These are phyloP conservation scores for Euphrasia arctica DNA, from an alignment of 305 asterid genomes.

Conservation along the genomic window DNA sequence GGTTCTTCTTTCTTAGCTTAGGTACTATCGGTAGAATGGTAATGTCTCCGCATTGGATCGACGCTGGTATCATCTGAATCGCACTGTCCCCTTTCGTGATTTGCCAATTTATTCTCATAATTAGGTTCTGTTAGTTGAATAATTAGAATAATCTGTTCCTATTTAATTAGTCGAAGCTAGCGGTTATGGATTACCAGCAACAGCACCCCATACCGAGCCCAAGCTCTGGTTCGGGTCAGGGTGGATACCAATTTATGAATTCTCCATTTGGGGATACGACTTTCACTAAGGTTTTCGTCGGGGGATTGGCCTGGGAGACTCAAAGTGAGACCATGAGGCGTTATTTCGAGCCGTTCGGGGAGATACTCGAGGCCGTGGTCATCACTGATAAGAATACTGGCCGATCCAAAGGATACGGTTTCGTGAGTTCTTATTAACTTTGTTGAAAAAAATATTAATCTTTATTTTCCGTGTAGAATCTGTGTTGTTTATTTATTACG, in stretches of 20 bases:
- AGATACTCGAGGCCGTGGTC: conserved; percentile 98
- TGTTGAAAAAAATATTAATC: conserved; percentile 6
- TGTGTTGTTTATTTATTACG: conserved; percentile 19
- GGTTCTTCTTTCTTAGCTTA: conserved; percentile 43
- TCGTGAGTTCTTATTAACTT: conserved; percentile 62
- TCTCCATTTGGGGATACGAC: conserved; percentile 97
- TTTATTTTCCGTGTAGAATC: conserved; percentile 6
- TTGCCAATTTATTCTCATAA: conserved; percentile 25
- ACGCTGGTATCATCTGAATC: conserved; percentile 37
- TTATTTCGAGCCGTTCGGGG: conserved; percentile 91
- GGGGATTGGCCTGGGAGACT: conserved; percentile 99
- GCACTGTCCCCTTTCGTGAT: conserved; percentile 27
- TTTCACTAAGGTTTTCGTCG: conserved; percentile 93
- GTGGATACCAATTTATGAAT: conserved; percentile 73
- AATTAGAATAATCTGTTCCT: not conserved
- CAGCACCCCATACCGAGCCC: conserved; percentile 46
- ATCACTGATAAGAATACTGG: conserved; percentile 97
- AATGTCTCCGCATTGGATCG: conserved; percentile 36
- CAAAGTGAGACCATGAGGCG: conserved; percentile 90
- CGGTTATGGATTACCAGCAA: conserved; percentile 81
- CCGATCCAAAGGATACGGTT: conserved; percentile 99
- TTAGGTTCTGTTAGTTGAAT: conserved; percentile 16
- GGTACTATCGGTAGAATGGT: conserved; percentile 42
- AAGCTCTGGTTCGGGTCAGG: conserved; percentile 54
- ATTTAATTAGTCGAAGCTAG: too few relatives aligned